Evolutionary conservation across 805 yeast species (phyloP).

Genomic region (Candida arabinofermentans): DNA sequence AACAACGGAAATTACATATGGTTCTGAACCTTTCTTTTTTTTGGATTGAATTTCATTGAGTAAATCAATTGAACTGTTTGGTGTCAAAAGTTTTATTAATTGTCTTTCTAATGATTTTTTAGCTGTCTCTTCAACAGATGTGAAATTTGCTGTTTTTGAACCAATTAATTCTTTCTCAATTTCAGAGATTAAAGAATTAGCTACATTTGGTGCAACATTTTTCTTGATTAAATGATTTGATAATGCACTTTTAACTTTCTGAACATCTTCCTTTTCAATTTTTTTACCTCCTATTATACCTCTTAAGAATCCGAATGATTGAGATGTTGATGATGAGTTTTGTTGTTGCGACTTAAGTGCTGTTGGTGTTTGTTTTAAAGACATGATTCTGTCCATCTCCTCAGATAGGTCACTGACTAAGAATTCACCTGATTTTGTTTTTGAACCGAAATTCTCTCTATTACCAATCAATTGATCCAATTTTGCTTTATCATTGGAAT

Average conservation of each 20-base stretch:
- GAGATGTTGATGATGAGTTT: constrained; percentile 16
- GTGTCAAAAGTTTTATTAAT: constrained; percentile 76
- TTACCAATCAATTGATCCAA: constrained; percentile 36
- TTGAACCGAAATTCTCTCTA: constrained; percentile 37
- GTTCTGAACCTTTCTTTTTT: constrained; percentile 39
- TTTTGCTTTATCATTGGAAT: constrained; percentile 21
- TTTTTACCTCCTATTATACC: constrained; percentile 67
- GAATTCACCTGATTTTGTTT: constrained; percentile 53
- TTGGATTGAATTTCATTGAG: constrained; percentile 70
- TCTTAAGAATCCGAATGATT: constrained; percentile 56
- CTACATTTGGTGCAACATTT: constrained; percentile 89
- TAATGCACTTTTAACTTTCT: constrained; percentile 60
- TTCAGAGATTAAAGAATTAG: constrained; percentile 63
- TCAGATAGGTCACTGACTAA: constrained; percentile 59
- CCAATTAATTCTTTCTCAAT: constrained; percentile 70
- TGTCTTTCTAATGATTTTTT: constrained; percentile 58
- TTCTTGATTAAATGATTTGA: constrained; percentile 76
- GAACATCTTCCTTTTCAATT: constrained; percentile 58
- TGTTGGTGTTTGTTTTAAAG: constrained; percentile 18
- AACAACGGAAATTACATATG: constrained; percentile 94
- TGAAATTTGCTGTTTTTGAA: constrained; percentile 67
- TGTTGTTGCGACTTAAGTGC: constrained; percentile 2
- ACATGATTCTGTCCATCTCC: constrained; percentile 42
- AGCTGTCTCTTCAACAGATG: constrained; percentile 69
- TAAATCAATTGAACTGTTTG: constrained; percentile 84